phyloP scores from a whole-genome alignment of 129 eudicot species.

The Artemisia tridentata region DNA sequence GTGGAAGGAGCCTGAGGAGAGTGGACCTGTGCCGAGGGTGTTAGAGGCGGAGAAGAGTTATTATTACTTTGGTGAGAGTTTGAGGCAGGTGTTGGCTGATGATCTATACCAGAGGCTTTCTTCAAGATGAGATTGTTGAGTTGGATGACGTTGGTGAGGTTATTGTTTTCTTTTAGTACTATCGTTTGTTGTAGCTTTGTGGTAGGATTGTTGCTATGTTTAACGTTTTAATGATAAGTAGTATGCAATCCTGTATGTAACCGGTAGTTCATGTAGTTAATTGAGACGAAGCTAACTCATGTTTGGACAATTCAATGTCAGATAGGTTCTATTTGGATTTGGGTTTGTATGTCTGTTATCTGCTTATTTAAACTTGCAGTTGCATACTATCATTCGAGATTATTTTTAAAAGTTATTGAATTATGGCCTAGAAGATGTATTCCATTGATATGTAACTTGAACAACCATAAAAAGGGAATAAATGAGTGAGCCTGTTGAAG shows the following conservation, averaged over 20 bases:
- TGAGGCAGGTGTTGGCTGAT: conserved; percentile 92
- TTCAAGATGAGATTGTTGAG: conserved; percentile 56
- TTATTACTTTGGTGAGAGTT: conserved; percentile 73
- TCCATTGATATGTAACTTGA: neutral
- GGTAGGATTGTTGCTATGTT: conserved; percentile 22
- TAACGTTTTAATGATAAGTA: conserved; percentile 31
- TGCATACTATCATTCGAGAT: neutral
- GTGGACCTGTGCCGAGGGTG: conserved; percentile 59
- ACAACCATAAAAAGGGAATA: no score
- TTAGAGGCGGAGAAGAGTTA: conserved; percentile 80
- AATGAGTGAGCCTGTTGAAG: no score
- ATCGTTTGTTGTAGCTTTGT: conserved; percentile 31
- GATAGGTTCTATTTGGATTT: no score
- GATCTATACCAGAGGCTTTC: conserved; percentile 89
- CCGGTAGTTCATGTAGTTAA: conserved; percentile 31
- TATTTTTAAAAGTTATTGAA: neutral
- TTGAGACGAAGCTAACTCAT: conserved; percentile 20
- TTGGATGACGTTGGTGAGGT: conserved; percentile 7
- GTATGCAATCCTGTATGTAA: conserved; percentile 23
- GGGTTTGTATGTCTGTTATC: neutral
- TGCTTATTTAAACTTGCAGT: neutral
- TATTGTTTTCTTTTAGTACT: conserved; percentile 9
- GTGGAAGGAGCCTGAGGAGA: conserved; percentile 91
- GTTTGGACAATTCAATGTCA: conserved; percentile 11
- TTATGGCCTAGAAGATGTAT: neutral